Evolutionary conservation across 306 rosid genomes (phyloP).

Genomic region (Cyclanthera cordifolia): DNA sequence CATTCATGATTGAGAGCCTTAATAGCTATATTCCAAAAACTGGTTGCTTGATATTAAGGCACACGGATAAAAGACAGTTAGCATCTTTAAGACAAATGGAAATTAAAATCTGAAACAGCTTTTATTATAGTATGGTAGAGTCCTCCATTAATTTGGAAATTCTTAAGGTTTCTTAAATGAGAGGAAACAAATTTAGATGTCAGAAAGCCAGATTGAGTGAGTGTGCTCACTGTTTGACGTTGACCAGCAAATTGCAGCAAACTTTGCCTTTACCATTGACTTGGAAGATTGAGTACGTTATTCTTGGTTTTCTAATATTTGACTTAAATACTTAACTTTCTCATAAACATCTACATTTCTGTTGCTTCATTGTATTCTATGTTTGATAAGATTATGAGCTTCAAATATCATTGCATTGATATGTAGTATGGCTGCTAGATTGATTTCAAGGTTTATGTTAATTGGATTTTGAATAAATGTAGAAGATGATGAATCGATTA

Average conservation of each 20-base stretch:
- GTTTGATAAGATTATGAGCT: not conserved
- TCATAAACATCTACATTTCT: not conserved
- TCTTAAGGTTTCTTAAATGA: too few relatives aligned
- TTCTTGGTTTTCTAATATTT: not conserved
- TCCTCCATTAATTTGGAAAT: too few relatives aligned
- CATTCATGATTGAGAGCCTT: too few relatives aligned
- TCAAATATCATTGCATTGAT: not conserved
- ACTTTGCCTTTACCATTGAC: not conserved
- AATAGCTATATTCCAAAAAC: too few relatives aligned
- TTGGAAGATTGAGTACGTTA: not conserved
- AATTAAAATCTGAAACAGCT: too few relatives aligned
- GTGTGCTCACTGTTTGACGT: not conserved
- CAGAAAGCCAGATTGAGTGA: too few relatives aligned
- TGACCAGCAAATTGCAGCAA: not conserved
- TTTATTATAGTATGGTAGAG: too few relatives aligned
- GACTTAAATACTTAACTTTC: not conserved
- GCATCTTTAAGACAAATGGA: too few relatives aligned
- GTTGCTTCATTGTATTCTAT: not conserved
- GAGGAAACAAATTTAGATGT: too few relatives aligned
- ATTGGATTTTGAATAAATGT: conserved; percentile 4
- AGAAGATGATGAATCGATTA: not conserved
- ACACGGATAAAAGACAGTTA: too few relatives aligned
- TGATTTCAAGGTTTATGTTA: not conserved
- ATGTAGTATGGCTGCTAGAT: not conserved
- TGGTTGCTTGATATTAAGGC: too few relatives aligned